Evolutionary conservation across 352 stramenopile genomes (phyloP).

Genomic region (Plasmopara muralis): DNA sequence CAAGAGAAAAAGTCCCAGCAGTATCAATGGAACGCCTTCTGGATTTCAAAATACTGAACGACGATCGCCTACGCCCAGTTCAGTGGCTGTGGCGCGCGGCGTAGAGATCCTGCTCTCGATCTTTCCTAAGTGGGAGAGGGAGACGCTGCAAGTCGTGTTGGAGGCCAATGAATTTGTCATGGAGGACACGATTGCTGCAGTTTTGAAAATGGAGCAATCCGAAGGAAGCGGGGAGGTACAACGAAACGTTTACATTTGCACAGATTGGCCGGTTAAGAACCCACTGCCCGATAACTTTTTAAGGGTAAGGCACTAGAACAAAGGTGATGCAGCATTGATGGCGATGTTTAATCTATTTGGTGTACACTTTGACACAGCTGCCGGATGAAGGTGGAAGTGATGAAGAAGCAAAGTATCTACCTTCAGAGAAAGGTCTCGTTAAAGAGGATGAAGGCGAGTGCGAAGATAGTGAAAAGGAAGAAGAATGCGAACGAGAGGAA

Average conservation of each 20-base stretch:
- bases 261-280: constrained; percentile 53
- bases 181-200: constrained; percentile 73
- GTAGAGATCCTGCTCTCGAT: constrained; percentile 75
- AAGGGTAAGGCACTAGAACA: constrained; percentile 27
- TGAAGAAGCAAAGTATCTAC: constrained; percentile 6
- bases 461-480: constrained; percentile 46
- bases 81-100: constrained; percentile 44
- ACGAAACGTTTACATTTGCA: constrained; percentile 6
- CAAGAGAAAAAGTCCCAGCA: constrained; percentile 32
- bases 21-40: constrained; percentile 3
- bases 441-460: constrained; percentile 38
- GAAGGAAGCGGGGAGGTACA: constrained; percentile 16
- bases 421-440: constrained; percentile 20
- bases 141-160: constrained; percentile 60
- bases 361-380: constrained; percentile 25
- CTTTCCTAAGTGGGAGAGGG: constrained; percentile 73
- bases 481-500: constrained; percentile 43
- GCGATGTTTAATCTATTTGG: background rate
- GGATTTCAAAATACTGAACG: background rate
- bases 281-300: constrained; percentile 75
- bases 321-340: background rate
- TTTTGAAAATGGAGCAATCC: constrained; percentile 69
- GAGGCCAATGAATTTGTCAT: constrained; percentile 73
- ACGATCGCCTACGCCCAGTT: constrained; percentile 22
- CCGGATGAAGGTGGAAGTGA: constrained; percentile 35